Evolutionary conservation across 2,329 filamentous ascomycete species (phyloP).

Genomic region (Nectriaceae sp.): DNA sequence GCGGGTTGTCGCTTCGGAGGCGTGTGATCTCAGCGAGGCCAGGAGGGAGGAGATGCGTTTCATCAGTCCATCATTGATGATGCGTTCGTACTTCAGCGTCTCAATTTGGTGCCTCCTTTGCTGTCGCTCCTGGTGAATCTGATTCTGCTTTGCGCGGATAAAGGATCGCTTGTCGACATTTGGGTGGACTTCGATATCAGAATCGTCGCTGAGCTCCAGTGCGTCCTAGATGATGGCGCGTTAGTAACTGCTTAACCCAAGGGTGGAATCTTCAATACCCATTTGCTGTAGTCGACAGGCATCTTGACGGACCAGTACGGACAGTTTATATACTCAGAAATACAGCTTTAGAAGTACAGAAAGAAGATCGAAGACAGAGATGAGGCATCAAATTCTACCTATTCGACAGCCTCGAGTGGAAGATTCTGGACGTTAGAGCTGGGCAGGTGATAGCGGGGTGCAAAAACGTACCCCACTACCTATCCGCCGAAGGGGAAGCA

Average conservation of each 20-base stretch:
- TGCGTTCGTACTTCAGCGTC: conserved; percentile 87
- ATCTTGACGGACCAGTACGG: conserved; percentile 33
- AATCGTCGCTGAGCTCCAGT: conserved; percentile 96
- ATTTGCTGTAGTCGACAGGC: conserved; percentile 67
- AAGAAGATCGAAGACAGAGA: neutral
- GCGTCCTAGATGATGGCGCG: conserved; percentile 61
- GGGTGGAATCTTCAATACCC: conserved; percentile 47
- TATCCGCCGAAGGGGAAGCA: too few relatives aligned
- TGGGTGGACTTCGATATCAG: conserved; percentile 95
- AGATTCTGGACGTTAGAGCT: conserved; percentile 26
- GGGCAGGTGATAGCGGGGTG: conserved; percentile 27
- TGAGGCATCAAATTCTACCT: neutral
- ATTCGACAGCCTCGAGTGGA: conserved; percentile 13
- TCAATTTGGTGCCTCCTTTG: conserved; percentile 87
- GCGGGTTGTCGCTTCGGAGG: conserved; percentile 63
- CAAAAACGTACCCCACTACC: neutral
- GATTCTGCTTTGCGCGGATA: conserved; percentile 95
- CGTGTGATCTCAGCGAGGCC: conserved; percentile 71
- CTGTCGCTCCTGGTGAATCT: conserved; percentile 90
- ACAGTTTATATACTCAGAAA: neutral
- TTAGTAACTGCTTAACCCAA: conserved; percentile 9
- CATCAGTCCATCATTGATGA: conserved; percentile 90
- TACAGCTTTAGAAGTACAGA: neutral
- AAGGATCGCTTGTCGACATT: conserved; percentile 99
- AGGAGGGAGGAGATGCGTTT: conserved; percentile 81